A percentile compares a stretch with the other conserved stretches of the same genome.
Evolutionary conservation across 169 alveolate genomes (phyloP).

Genomic region (Toxoplasma gondii): DNA sequence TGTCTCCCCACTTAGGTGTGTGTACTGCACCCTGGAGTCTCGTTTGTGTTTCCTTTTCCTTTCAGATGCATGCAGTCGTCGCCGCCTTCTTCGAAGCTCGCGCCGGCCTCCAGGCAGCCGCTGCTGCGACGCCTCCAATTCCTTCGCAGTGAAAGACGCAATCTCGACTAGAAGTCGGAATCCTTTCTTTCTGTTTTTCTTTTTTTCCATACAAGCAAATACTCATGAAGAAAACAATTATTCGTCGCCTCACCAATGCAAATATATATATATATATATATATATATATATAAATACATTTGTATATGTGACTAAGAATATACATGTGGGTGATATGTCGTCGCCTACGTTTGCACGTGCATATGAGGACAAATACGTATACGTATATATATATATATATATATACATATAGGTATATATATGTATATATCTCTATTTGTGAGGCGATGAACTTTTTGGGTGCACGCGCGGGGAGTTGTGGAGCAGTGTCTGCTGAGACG

Average conservation of each 20-base stretch:
- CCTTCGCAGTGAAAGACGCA: neutral
- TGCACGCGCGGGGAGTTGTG: neutral
- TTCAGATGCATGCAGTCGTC: slow-evolving; percentile 65
- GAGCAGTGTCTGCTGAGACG: too few relatives aligned
- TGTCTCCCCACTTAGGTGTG: too few relatives aligned
- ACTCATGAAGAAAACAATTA: neutral
- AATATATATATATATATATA: neutral
- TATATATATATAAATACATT: neutral
- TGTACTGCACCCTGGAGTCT: too few relatives aligned
- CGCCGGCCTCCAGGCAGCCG: slow-evolving; percentile 61
- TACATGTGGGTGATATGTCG: too few relatives aligned
- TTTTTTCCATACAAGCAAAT: neutral
- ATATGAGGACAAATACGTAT: neutral
- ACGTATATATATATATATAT: neutral
- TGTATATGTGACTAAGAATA: too few relatives aligned
- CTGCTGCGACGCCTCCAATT: slow-evolving; percentile 1
- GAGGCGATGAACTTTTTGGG: too few relatives aligned
- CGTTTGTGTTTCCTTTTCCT: neutral
- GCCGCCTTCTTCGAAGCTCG: slow-evolving; percentile 69
- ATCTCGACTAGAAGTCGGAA: neutral
- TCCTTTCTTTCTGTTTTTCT: neutral
- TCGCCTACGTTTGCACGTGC: neutral
- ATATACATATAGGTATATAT: neutral
- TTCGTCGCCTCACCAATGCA: neutral
- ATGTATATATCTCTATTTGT: neutral